Percentiles rank a stretch among this genome's conserved stretches.
These are phyloP conservation scores for Russula abietina DNA, from an alignment of 768 basidiomycete genomes.

Conservation along the genomic window DNA sequence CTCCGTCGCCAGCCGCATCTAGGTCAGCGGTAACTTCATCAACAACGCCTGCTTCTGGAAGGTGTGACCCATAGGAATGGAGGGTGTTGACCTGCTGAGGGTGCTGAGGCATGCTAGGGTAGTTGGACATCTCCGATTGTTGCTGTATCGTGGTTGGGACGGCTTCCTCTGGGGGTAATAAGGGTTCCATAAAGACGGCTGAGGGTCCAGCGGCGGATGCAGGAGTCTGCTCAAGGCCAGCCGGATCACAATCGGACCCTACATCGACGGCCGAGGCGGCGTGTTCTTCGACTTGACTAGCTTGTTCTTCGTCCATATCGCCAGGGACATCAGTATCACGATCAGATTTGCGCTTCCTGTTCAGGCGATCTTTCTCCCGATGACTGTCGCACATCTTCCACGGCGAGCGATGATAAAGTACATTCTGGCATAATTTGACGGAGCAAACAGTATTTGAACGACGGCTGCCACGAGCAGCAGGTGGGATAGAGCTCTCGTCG, in stretches of 20 bases:
- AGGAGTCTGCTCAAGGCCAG: not conserved
- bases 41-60: not conserved
- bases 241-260: not conserved
- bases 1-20: not conserved
- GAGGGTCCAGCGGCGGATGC: not conserved
- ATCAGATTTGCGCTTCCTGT: conserved; percentile 30
- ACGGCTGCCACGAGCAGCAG: conserved; percentile 31
- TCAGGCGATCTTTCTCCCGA: conserved; percentile 34
- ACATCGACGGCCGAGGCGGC: not conserved
- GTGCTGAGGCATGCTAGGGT: not conserved
- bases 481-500: conserved; percentile 26
- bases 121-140: conserved; percentile 6
- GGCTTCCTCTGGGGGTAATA: conserved; percentile 15
- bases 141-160: not conserved
- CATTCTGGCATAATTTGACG: conserved; percentile 39
- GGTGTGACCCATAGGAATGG: conserved; percentile 5
- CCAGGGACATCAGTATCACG: conserved; percentile 23
- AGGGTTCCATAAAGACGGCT: conserved; percentile 21
- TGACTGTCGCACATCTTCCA: conserved; percentile 49
- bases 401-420: conserved; percentile 37
- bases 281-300: conserved; percentile 1
- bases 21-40: not conserved
- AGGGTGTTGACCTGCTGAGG: conserved; percentile 4
- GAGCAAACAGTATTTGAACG: conserved; percentile 37
- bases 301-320: conserved; percentile 7